Evolutionary conservation across 305 asterid genomes (phyloP), one percentile per base, ranked within the genome.

Genomic region (Fraxinus baroniana): DNA sequence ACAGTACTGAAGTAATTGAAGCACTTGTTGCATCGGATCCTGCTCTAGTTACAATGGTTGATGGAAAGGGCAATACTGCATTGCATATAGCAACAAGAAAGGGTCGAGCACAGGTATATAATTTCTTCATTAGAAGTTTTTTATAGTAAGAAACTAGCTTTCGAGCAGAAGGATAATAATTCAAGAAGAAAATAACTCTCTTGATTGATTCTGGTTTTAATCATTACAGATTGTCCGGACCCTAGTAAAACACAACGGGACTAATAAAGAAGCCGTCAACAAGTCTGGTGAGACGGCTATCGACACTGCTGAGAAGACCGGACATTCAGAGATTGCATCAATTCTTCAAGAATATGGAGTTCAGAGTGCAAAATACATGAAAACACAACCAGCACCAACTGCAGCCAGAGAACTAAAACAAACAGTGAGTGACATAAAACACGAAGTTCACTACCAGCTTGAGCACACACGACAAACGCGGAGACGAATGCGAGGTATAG

Each of bases 351-450:
- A 92, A 20, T 15, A 83, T 15, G 95, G 95, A 24, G 83, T 90
- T 20, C 86, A 82, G 77, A 87, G 87, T 7, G 93, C 95, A 0
- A 87, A 90, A 73, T 85, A 87, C 17, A 60, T 92, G n/a, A 85
- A 90, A 6, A 39, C 86, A 0, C 87, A 80, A 80, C 87, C 89
- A 26, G 84, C 86, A 5, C 87, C 89, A 36, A 86, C 33, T 32
- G 85, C 90, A 3, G 87, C 94, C 5, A 82, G 86, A 74, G 93
- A 90, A n/a, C 89, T 94, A 49, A 94, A 94, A 82, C 95, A 92
- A 57, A 92, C 95, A 0, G 96, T 94, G 17, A 91, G 96, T 41
- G 98, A 94, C 84, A 94, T 94, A 78, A 94, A 92, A 80, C 95
- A 94, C 49, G 96, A 90, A 77, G 97, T 94, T 8, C 94, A 91